A percentile compares a stretch with the other conserved stretches of the same genome.
These are phyloP conservation scores for Pseudopyrenochaeta lycopersici DNA, from an alignment of 2,329 filamentous ascomycete genomes.

Conservation along the genomic window DNA sequence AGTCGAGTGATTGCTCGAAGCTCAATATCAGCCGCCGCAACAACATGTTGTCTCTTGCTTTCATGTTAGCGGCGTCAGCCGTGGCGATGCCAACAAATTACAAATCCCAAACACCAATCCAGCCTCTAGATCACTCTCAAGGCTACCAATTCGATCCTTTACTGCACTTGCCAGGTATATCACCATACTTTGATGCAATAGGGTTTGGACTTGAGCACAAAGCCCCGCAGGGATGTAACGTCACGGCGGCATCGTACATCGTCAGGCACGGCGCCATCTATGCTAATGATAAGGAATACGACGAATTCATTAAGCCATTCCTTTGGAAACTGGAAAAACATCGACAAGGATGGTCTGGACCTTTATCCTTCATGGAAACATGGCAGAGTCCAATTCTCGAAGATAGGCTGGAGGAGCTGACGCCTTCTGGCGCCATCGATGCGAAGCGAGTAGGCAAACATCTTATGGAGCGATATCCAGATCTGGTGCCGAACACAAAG, in stretches of 20 bases:
- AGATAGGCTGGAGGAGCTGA: conserved; percentile 55
- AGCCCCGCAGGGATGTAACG: conserved; percentile 59
- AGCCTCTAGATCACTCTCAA: conserved; percentile 37
- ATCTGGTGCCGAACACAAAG: conserved; percentile 54
- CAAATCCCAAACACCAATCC: conserved; percentile 24
- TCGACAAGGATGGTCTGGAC: conserved; percentile 61
- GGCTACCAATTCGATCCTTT: conserved; percentile 58
- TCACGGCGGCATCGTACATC: conserved; percentile 59
- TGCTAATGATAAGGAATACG: conserved; percentile 61
- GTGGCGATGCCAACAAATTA: conserved; percentile 28
- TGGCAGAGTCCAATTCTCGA: conserved; percentile 66
- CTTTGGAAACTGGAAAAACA: conserved; percentile 66
- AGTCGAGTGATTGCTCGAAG: background rate
- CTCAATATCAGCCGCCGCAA: background rate
- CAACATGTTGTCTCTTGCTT: conserved; percentile 19
- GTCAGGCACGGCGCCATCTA: conserved; percentile 61
- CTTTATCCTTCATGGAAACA: conserved; percentile 63
- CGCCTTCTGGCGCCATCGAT: conserved; percentile 53
- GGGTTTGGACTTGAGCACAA: conserved; percentile 57
- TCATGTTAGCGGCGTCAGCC: conserved; percentile 29
- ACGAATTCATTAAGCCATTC: conserved; percentile 60
- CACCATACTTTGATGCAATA: conserved; percentile 59
- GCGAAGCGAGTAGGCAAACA: conserved; percentile 68
- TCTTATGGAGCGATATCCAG: conserved; percentile 64
- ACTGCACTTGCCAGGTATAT: conserved; percentile 59